Evolutionary conservation across 805 yeast species (phyloP), one percentile per base, ranked within the genome.

Genomic region (Starmerella bombicola): DNA sequence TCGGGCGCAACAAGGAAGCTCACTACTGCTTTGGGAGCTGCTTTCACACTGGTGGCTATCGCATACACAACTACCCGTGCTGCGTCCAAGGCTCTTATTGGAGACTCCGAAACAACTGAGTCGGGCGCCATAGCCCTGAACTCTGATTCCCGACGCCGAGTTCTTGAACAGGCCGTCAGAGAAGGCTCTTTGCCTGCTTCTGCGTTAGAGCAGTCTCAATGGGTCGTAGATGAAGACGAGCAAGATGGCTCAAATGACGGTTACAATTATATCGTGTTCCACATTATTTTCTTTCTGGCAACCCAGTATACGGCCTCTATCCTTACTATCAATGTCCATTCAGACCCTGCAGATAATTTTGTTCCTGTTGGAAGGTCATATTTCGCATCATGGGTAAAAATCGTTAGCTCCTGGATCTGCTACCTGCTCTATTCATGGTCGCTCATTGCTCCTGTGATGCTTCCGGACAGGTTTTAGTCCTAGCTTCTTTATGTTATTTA

Each of bases 21-120:
- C 17, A 80, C 93, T 45, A 77, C 86, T 40, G 73, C 91, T 1
- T 56, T 91, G 39, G 97, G 97, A 15, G 95, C 97, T 0, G 63
- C 85, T 15, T 85, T 93, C 65, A 91, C 99, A 0, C 84, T 91
- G 55, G 68, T 83, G 38, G 96, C 99, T 0, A 81, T 91, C 48
- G 96, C 96, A 0, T 93, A 91, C 58, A 91, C 98, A 2, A 91
- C 98, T 0, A 85, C 95, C 1, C 73, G 97, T 49, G 98, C 97
- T 1, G 98, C 66, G 44, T 74, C 81, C 12, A 75, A 78, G 1
- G 51, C 66, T 61, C 71, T 59, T 70, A 72, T 62, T 3, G 57
- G 60, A 5, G 70, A 66, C 45, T 68, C 72, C n/a, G 60, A 63
- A 12, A 70, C 66, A 45, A 68, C 71, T 15, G 60, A 63, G 23